Percentiles rank a stretch among this genome's conserved stretches.
phyloP scores from a whole-genome alignment of 2,329 filamentous ascomycete genomes.

The Fusarium sp. region DNA sequence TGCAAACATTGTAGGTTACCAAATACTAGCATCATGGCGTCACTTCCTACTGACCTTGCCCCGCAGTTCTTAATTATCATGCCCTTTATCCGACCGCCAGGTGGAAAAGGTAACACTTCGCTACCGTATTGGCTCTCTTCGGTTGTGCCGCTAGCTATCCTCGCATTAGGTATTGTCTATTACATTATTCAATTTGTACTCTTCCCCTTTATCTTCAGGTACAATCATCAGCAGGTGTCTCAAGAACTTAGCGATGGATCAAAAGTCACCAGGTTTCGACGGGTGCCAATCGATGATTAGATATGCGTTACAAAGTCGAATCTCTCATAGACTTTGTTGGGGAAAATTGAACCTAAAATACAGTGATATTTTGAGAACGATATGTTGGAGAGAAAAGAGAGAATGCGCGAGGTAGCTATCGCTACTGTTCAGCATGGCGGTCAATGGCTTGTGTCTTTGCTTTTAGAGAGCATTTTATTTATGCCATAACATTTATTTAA shows the following conservation, averaged over 20 bases:
- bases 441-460: too few relatives aligned
- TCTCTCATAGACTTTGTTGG: too few relatives aligned
- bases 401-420: too few relatives aligned
- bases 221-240: conserved; percentile 10
- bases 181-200: neutral
- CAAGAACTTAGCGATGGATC: conserved; percentile 31
- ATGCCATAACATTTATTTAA: too few relatives aligned
- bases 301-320: too few relatives aligned
- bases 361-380: too few relatives aligned
- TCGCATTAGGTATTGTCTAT: neutral
- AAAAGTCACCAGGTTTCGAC: conserved; percentile 23
- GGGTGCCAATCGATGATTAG: too few relatives aligned
- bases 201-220: neutral
- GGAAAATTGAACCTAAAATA: too few relatives aligned
- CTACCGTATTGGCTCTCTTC: neutral
- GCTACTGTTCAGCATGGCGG: too few relatives aligned
- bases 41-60: neutral
- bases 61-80: neutral
- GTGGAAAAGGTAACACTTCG: neutral
- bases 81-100: neutral
- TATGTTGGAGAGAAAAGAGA: too few relatives aligned
- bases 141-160: neutral
- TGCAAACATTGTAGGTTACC: neutral
- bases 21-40: too few relatives aligned
- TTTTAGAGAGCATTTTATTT: too few relatives aligned